Evolutionary conservation across 257 asterid species (phyloP).

Genomic region (Solanum habrochaites): DNA sequence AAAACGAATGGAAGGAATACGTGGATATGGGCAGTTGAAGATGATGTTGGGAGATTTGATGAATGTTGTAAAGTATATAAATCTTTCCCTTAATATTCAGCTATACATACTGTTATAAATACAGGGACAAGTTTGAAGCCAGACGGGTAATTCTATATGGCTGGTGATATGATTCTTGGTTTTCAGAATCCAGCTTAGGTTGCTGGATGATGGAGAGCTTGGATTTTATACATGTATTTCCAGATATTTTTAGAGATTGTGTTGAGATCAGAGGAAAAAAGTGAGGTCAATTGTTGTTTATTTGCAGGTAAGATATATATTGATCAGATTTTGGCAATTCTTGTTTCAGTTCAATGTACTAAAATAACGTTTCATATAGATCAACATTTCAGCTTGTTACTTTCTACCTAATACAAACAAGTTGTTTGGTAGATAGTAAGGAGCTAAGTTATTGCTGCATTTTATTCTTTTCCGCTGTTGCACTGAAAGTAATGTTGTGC

Average conservation of each 20-base stretch:
- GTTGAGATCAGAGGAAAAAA: not conserved
- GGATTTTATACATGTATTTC: not conserved
- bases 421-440: not conserved
- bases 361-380: not conserved
- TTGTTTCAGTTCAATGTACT: not conserved
- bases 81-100: not conserved
- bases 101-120: not conserved
- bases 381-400: not conserved
- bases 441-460: not conserved
- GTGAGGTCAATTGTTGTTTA: not conserved
- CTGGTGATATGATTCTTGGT: not conserved
- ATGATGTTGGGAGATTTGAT: not conserved
- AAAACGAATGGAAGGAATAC: constrained; percentile 63
- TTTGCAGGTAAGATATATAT: not conserved
- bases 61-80: not conserved
- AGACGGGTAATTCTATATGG: not conserved
- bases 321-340: not conserved
- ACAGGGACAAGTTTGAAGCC: not conserved
- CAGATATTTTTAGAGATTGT: not conserved
- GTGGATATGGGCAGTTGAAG: constrained; percentile 4
- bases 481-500: not conserved
- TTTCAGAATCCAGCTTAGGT: not conserved
- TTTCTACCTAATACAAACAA: not conserved
- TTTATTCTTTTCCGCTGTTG: not conserved
- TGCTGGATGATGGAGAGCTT: not conserved